A percentile compares a stretch with the other conserved stretches of the same genome.
These are phyloP conservation scores for Alternaria conjuncta DNA, from an alignment of 2,329 filamentous ascomycete genomes.

Conservation along the genomic window DNA sequence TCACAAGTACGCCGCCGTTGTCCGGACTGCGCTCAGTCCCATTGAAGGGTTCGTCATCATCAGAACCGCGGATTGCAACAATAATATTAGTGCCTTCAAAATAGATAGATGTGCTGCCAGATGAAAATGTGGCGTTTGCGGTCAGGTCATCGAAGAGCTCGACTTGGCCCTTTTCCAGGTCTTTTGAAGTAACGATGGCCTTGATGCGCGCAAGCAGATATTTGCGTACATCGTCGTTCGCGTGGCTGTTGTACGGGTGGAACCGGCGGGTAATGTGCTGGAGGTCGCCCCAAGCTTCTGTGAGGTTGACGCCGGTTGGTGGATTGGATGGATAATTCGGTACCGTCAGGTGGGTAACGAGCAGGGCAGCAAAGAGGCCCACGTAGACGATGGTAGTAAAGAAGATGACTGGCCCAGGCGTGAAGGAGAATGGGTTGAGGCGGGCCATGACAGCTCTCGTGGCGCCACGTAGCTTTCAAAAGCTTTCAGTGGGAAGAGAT, in stretches of 20 bases:
- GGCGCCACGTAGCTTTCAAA: constrained; percentile 16
- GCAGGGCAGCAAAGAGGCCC: constrained; percentile 73
- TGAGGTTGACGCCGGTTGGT: constrained; percentile 74
- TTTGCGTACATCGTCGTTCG: constrained; percentile 79
- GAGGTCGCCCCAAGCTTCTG: constrained; percentile 86
- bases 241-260: constrained; percentile 87
- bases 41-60: constrained; percentile 80
- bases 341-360: constrained; percentile 78
- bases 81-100: constrained; percentile 94
- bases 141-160: constrained; percentile 79
- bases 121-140: constrained; percentile 78
- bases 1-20: constrained; percentile 84
- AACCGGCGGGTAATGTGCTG: constrained; percentile 74
- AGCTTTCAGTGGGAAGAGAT: constrained; percentile 15
- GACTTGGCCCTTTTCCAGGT: constrained; percentile 49
- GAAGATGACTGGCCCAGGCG: constrained; percentile 79
- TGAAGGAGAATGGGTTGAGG: constrained; percentile 70
- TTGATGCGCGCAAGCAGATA: constrained; percentile 77
- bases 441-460: constrained; percentile 39
- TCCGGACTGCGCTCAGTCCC: constrained; percentile 50
- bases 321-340: constrained; percentile 67
- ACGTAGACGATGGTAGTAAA: constrained; percentile 79
- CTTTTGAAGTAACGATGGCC: constrained; percentile 70
- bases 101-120: constrained; percentile 66
- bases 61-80: constrained; percentile 83